Base-by-base conservation (phyloP, 140 eudicot genomes). In the Anethum foeniculum region DNA sequence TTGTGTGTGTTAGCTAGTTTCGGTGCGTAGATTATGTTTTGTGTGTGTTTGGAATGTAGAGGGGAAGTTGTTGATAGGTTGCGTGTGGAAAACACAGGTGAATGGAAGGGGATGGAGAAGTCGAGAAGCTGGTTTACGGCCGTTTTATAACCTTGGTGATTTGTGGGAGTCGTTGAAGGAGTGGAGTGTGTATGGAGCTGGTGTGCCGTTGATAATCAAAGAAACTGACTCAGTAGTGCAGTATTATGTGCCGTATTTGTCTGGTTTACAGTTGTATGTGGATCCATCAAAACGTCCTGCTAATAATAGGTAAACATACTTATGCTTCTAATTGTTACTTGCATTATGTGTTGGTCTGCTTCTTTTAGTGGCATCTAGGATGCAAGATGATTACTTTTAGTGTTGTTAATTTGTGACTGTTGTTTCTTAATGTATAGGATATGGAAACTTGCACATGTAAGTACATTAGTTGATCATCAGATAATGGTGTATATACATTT, bases 101-200 rank as follows among this genome's bases (percentile, higher is more conserved):
- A 77, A 67, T 80, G 67, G 51, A 81, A 68, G 79, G 83, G 86
- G 84, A 10, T 23, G 60, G 28, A 78, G 60, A 43, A 73, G 82
- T 47, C 36, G 82, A 60, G 87, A 84, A 81, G 76, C 83, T 46
- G 89, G 77, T 75, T n/a, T 41, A 52, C 79, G 69, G 58, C 90
- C 91, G 0, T 92, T 76, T 43, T 92, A 76, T 81, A 19, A 28
- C 79, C 86, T 92, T 76, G 89, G 77, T 58, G 97, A 90, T 80
- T 79, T 92, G 16, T 88, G 96, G 96, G 89, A 88, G 39, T 62
- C 84, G 48, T 87, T 90, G 46, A 46, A 73, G n/a, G 88, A 84
- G 83, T 80, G 89, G 90, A 92, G 97, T 80, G 93, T 74, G 9
- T 90, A 87, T 86, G 97, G 97, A 65, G 90, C 75, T 25, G 97